These are phyloP conservation scores for Pestalotiopsis sp. DNA, from an alignment of 2,329 filamentous ascomycete species.

Conservation along the genomic window DNA sequence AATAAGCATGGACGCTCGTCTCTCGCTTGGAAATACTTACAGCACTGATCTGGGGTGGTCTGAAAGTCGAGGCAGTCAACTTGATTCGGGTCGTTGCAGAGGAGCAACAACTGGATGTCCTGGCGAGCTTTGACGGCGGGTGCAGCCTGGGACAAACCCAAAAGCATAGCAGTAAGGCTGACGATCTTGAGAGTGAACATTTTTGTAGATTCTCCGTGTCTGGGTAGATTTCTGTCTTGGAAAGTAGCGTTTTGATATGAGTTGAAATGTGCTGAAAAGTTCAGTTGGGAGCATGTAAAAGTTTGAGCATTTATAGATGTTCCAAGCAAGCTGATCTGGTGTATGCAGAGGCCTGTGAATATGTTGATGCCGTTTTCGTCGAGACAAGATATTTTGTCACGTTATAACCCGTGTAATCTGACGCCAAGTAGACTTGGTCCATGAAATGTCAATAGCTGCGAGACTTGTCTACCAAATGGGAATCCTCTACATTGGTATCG, in stretches of 20 bases:
- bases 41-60: neutral
- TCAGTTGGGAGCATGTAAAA: neutral
- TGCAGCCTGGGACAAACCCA: slow-evolving; percentile 4
- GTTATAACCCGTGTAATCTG: neutral
- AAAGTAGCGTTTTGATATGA: neutral
- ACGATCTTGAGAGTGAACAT: slow-evolving; percentile 4
- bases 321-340: neutral
- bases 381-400: neutral
- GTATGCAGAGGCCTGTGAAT: neutral
- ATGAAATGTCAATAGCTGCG: neutral
- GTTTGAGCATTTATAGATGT: neutral
- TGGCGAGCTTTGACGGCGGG: neutral
- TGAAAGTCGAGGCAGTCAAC: slow-evolving; percentile 10
- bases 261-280: neutral
- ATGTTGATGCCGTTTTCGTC: neutral
- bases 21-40: neutral
- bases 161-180: neutral
- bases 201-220: neutral
- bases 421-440: neutral
- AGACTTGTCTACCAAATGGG: neutral
- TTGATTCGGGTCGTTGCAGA: slow-evolving; percentile 9
- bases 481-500: neutral
- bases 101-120: slow-evolving; percentile 1
- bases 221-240: neutral
- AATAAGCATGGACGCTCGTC: neutral